Conservation (phyloP, 2,329 filamentous ascomycete genomes). For the Penicillium sp. region DNA sequence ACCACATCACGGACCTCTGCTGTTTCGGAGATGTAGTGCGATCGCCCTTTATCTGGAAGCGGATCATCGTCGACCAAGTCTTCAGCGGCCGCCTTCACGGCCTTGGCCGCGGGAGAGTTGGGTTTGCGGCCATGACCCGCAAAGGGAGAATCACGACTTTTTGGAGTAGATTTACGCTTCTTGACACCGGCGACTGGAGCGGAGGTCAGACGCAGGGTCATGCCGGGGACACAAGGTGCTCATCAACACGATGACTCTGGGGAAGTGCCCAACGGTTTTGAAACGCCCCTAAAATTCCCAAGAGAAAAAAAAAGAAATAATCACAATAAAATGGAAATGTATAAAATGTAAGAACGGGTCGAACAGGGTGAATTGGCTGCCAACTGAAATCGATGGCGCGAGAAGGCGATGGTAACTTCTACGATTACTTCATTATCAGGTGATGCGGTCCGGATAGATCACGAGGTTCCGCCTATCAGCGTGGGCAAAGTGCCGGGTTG, state of each 20-base stretch:
- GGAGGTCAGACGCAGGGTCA: slow-evolving; percentile 45
- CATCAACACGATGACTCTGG: too few relatives aligned
- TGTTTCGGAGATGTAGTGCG: slow-evolving; percentile 45
- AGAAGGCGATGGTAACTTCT: not conserved
- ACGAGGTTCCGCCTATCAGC: slow-evolving; percentile 4
- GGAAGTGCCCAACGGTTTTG: not conserved
- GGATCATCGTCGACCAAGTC: slow-evolving; percentile 29
- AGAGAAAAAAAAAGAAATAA: too few relatives aligned
- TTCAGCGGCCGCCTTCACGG: slow-evolving; percentile 20
- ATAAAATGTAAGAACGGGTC: too few relatives aligned
- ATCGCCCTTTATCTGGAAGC: slow-evolving; percentile 48
- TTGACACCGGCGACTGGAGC: slow-evolving; percentile 43
- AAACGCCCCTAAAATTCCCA: too few relatives aligned
- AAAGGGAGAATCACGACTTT: slow-evolving; percentile 37
- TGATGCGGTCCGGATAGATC: slow-evolving; percentile 4
- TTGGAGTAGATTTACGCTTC: slow-evolving; percentile 31
- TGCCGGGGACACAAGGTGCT: slow-evolving; percentile 18
- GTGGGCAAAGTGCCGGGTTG: too few relatives aligned
- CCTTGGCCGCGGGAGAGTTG: slow-evolving; percentile 19
- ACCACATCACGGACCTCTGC: slow-evolving; percentile 45
- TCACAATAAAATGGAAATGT: not conserved
- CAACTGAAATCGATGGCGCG: not conserved
- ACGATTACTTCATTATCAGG: slow-evolving; percentile 16
- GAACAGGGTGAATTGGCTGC: too few relatives aligned
- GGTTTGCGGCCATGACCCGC: slow-evolving; percentile 37